Evolutionary conservation across 208 protist species (phyloP).

Genomic region (Crithidia expoeki): DNA sequence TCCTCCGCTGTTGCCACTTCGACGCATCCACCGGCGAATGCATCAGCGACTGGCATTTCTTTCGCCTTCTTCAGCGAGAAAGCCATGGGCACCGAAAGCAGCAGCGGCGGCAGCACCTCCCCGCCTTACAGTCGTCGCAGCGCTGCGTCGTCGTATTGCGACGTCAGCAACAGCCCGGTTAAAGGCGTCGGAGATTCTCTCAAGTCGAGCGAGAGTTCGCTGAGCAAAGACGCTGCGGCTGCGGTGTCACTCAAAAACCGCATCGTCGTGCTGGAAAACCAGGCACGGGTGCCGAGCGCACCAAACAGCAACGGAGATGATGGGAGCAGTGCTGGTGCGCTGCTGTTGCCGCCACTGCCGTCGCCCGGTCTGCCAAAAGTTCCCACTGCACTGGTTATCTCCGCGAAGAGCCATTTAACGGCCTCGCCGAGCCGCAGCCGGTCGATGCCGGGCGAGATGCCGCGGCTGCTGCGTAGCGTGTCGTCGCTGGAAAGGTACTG

Average conservation of each 20-base stretch:
- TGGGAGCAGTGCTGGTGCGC: too few relatives aligned
- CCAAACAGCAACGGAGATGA: neutral
- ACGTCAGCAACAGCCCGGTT: neutral
- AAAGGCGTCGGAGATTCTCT: neutral
- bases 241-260: neutral
- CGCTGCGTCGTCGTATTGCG: neutral
- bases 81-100: neutral
- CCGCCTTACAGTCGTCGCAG: neutral
- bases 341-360: slow-evolving; percentile 14
- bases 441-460: neutral
- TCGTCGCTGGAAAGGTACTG: neutral
- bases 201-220: neutral
- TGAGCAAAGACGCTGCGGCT: neutral
- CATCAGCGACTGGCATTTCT: neutral
- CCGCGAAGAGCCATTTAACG: neutral
- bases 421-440: neutral
- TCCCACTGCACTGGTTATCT: neutral
- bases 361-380: neutral
- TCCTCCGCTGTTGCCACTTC: neutral
- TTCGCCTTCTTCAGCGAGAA: neutral
- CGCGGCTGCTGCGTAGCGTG: neutral
- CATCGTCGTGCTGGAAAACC: neutral
- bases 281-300: neutral
- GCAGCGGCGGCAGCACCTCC: slow-evolving; percentile 1
- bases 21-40: neutral